These are phyloP conservation scores for Talaromyces sp. DNA, from an alignment of 2,329 filamentous ascomycete genomes.

Conservation along the genomic window DNA sequence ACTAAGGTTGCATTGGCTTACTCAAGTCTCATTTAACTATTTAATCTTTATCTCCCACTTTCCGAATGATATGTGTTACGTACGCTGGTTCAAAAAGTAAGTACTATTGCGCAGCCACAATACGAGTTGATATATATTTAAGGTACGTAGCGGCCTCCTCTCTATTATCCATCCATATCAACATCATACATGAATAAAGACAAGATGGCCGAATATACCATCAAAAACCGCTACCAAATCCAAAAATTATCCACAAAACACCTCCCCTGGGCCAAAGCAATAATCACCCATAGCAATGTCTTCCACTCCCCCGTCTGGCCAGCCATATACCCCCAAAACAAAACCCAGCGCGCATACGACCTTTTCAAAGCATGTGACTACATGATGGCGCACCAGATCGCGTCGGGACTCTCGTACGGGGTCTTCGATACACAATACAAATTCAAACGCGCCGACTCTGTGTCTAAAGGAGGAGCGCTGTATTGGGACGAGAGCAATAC, in stretches of 20 bases:
- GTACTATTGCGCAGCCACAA: background rate
- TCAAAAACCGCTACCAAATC: slow-evolving; percentile 19
- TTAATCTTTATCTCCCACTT: background rate
- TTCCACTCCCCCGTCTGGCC: slow-evolving; percentile 21
- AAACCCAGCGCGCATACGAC: slow-evolving; percentile 13
- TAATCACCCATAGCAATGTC: slow-evolving; percentile 20
- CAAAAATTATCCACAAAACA: slow-evolving; percentile 17
- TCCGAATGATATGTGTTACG: background rate
- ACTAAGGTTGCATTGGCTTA: background rate
- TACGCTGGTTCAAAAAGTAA: background rate
- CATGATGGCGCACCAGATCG: slow-evolving; percentile 33
- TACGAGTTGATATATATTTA: background rate
- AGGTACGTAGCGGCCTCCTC: background rate
- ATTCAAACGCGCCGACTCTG: slow-evolving; percentile 31
- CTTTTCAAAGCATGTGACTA: slow-evolving; percentile 22
- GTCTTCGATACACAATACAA: slow-evolving; percentile 39
- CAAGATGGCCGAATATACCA: background rate
- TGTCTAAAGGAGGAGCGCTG: background rate
- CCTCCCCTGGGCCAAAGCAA: slow-evolving; percentile 17
- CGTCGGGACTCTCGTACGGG: slow-evolving; percentile 34
- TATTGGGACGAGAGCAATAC: background rate
- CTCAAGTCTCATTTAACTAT: background rate
- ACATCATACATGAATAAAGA: background rate
- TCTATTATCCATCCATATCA: background rate
- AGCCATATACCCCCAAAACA: slow-evolving; percentile 15